phyloP scores from a whole-genome alignment of 169 alveolate genomes.

The Plasmodium coatneyi region DNA sequence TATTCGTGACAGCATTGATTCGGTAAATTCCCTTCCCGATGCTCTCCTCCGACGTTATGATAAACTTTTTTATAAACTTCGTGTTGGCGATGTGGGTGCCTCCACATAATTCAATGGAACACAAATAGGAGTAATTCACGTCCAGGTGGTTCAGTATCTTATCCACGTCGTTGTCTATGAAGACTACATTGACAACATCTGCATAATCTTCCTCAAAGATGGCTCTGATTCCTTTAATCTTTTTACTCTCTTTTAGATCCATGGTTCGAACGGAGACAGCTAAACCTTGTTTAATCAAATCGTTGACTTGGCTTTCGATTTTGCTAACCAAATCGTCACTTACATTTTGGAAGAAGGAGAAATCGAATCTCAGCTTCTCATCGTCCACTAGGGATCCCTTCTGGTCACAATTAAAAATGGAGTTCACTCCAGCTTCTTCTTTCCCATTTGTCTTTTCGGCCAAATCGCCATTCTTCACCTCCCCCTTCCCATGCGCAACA shows the following conservation, averaged over 20 bases:
- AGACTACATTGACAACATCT: slow-evolving; percentile 93
- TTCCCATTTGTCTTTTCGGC: not conserved
- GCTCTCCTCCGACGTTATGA: slow-evolving; percentile 90
- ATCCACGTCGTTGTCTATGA: slow-evolving; percentile 86
- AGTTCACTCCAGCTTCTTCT: not conserved
- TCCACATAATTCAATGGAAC: slow-evolving; percentile 92
- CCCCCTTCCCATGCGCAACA: not conserved
- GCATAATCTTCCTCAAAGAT: slow-evolving; percentile 94
- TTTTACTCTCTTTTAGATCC: slow-evolving; percentile 80
- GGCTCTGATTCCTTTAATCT: slow-evolving; percentile 87
- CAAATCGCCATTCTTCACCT: not conserved
- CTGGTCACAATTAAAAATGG: slow-evolving; percentile 83
- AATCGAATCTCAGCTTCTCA: slow-evolving; percentile 90
- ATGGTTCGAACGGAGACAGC: slow-evolving; percentile 79
- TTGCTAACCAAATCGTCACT: slow-evolving; percentile 78
- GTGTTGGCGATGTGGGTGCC: slow-evolving; percentile 93
- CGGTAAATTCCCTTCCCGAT: slow-evolving; percentile 93
- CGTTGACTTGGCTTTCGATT: slow-evolving; percentile 79
- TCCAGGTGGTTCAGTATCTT: slow-evolving; percentile 49
- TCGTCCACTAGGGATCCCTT: slow-evolving; percentile 90
- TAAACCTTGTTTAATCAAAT: slow-evolving; percentile 81
- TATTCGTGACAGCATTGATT: slow-evolving; percentile 89
- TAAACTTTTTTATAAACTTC: slow-evolving; percentile 78
- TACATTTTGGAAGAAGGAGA: slow-evolving; percentile 82
- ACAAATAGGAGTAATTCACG: slow-evolving; percentile 77